Percentiles rank a stretch among this genome's conserved stretches.
Evolutionary conservation across 352 stramenopile species (phyloP).

Genomic region (Pythium sukuiense): DNA sequence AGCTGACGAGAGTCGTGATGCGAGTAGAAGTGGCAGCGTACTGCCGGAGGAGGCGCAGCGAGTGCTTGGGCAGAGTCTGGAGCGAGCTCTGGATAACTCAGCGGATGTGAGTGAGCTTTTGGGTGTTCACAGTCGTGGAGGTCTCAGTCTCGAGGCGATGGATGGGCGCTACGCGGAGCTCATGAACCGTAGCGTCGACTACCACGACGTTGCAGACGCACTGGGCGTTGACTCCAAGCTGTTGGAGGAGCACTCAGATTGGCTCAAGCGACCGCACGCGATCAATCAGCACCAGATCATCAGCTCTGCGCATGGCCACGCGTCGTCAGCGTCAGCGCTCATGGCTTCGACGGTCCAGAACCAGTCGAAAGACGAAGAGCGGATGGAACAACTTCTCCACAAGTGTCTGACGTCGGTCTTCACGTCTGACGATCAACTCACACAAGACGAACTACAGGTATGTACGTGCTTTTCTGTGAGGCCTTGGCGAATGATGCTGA

Average conservation of each 20-base stretch:
- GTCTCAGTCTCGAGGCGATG: constrained; percentile 17
- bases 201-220: constrained; percentile 18
- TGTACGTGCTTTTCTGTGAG: background rate
- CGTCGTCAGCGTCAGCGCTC: background rate
- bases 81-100: constrained; percentile 16
- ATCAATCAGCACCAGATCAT: constrained; percentile 26
- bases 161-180: constrained; percentile 20
- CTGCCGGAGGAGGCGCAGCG: background rate
- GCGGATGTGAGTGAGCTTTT: constrained; percentile 21
- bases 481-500: constrained; percentile 1
- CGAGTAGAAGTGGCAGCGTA: background rate
- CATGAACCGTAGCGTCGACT: constrained; percentile 30
- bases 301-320: background rate
- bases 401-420: constrained; percentile 83
- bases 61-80: constrained; percentile 15
- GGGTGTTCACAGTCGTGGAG: background rate
- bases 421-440: constrained; percentile 71
- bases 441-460: constrained; percentile 52
- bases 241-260: constrained; percentile 30
- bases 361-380: constrained; percentile 72
- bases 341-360: constrained; percentile 25
- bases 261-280: constrained; percentile 28
- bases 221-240: constrained; percentile 25
- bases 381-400: constrained; percentile 78
- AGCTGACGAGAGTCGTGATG: background rate